These are phyloP conservation scores for Cubamyces lactineus DNA, from an alignment of 768 basidiomycete species.

Conservation along the genomic window DNA sequence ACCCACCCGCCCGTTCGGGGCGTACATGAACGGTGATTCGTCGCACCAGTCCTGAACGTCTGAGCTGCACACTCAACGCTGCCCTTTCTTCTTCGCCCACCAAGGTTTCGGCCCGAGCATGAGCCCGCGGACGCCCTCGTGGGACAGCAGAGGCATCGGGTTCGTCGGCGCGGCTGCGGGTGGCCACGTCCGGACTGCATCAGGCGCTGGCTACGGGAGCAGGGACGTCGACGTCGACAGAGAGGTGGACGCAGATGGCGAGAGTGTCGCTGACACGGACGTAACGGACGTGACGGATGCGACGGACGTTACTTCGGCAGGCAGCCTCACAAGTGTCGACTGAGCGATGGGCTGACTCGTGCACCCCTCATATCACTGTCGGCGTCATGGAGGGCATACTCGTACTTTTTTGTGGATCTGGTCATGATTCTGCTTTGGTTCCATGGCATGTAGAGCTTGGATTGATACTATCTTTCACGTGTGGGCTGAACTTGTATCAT, in stretches of 20 bases:
- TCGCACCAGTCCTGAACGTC: slow-evolving; percentile 40
- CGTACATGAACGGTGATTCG: slow-evolving; percentile 53
- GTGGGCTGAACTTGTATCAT: too few relatives aligned
- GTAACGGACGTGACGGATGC: slow-evolving; percentile 45
- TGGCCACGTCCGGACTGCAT: slow-evolving; percentile 2
- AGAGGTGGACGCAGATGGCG: slow-evolving; percentile 41
- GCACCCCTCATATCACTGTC: too few relatives aligned
- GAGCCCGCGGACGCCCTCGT: slow-evolving; percentile 33
- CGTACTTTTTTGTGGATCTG: not conserved
- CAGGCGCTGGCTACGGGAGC: not conserved
- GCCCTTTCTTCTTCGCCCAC: slow-evolving; percentile 17
- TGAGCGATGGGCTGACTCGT: slow-evolving; percentile 13
- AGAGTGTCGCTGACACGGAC: slow-evolving; percentile 37
- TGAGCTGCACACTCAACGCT: slow-evolving; percentile 24
- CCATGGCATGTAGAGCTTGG: not conserved
- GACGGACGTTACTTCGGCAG: slow-evolving; percentile 39
- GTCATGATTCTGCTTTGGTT: too few relatives aligned
- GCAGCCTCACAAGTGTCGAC: slow-evolving; percentile 55
- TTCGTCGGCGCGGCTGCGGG: slow-evolving; percentile 12
- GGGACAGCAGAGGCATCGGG: slow-evolving; percentile 25
- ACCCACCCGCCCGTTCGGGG: slow-evolving; percentile 40
- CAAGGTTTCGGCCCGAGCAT: slow-evolving; percentile 30
- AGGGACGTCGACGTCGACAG: slow-evolving; percentile 7
- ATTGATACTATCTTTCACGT: not conserved
- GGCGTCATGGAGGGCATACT: too few relatives aligned